Evolutionary conservation across 139 green algal genomes (phyloP), one percentile per base, ranked within the genome.

Genomic region (Chlamydomonas eustigma): DNA sequence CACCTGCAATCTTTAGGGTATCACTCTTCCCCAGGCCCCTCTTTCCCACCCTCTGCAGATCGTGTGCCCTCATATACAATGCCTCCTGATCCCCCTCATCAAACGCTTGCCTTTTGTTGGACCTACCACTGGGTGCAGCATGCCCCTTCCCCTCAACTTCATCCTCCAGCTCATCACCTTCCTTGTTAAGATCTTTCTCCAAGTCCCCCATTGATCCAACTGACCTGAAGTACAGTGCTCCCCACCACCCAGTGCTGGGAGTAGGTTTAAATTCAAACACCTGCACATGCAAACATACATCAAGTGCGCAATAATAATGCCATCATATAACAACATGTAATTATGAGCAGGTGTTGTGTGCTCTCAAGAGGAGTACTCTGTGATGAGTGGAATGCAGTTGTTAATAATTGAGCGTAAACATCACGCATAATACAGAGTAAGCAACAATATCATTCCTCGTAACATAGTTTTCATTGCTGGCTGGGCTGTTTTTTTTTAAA

Each of bases 181-280:
- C 52, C 12, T 12, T 12, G 33, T 84, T 64, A 34, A 75, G 50
- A 28, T 84, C 80, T 50, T 88, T 51, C 1, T 89, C 82, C 38
- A 90, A 18, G 0, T 84, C 85, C 64, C 86, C 90, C 74, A 96
- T 39, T 6, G 44, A 35, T 1, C 84, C 90, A 0, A 79, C 87
- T 28, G 81, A 91, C 4, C 44, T 69, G 67, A 94, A 96, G 44
- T 80, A 81, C 35, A 77, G 86, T 34, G 81, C 85, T 22, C 91
- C 91, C 91, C 91, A 96, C 91, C 91, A 96, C 28, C 88, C 90
- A 3, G 52, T 76, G 2, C 68, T 1, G 2, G 79, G 76, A 2
- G 90, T 91, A 32, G 79, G 81, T 33, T 69, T 77, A 67, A 90
- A 90, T 1, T 69, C 64, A 1, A 58, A 31, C 3, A 71, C 38